Conservation (phyloP, 345 rosid species). For the Acer negundo region DNA sequence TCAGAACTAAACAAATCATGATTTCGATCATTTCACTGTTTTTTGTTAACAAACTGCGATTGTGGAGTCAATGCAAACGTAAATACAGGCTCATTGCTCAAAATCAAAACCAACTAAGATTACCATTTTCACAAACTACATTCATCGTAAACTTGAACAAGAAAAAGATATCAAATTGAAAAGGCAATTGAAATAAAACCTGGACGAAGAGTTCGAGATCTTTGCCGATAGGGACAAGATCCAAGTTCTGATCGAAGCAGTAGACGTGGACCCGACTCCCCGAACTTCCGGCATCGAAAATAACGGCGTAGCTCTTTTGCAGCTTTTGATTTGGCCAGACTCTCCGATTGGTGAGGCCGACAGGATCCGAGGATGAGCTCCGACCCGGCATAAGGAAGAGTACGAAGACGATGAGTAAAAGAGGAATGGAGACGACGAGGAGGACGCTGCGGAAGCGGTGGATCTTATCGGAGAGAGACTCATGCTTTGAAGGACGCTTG, state of each 20-base stretch:
- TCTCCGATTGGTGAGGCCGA: conserved; percentile 46
- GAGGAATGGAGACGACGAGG: conserved; percentile 64
- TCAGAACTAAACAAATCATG: conserved; percentile 12
- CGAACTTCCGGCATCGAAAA: conserved; percentile 96
- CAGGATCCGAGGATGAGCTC: conserved; percentile 37
- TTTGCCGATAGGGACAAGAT: conserved; percentile 86
- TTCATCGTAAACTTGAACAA: neutral
- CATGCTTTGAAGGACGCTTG: conserved; percentile 58
- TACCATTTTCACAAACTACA: neutral
- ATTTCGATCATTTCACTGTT: neutral
- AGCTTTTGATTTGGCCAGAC: conserved; percentile 40
- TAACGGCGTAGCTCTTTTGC: conserved; percentile 63
- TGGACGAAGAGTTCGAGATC: conserved; percentile 85
- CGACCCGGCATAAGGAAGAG: conserved; percentile 63
- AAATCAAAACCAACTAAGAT: neutral
- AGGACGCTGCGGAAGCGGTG: conserved; percentile 63
- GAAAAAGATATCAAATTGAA: neutral
- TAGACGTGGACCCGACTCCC: conserved; percentile 96
- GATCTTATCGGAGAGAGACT: conserved; percentile 76
- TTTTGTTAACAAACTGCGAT: neutral
- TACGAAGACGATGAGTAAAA: conserved; percentile 58
- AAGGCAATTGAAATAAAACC: conserved; percentile 32
- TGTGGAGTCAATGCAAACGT: neutral
- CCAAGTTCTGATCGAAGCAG: conserved; percentile 84
- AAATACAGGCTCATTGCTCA: neutral